These are phyloP conservation scores for Colletotrichum liriopes DNA, from an alignment of 2,329 filamentous ascomycete species.

Conservation along the genomic window DNA sequence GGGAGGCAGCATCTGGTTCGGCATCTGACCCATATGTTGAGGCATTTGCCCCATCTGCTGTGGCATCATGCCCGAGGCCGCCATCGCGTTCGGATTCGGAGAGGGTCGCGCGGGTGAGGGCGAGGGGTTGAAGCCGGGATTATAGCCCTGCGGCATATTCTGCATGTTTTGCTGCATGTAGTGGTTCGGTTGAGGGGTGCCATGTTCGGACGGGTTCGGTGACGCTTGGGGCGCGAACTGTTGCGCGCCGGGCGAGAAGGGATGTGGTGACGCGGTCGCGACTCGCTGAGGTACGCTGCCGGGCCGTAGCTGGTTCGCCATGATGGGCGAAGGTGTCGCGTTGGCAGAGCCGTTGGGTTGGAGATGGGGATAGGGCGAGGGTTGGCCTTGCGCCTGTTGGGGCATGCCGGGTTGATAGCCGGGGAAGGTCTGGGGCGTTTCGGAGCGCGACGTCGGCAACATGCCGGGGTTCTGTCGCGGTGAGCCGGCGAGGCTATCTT, in stretches of 20 bases:
- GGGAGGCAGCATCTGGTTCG: conserved; percentile 52
- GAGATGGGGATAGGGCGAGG: conserved; percentile 84
- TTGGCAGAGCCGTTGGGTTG: conserved; percentile 85
- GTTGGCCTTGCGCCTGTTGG: conserved; percentile 74
- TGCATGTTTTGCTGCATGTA: conserved; percentile 76
- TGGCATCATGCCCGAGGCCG: conserved; percentile 66
- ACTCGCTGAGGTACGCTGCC: conserved; percentile 84
- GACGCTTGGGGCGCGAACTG: conserved; percentile 82
- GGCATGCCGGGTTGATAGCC: conserved; percentile 79
- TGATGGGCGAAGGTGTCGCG: conserved; percentile 92
- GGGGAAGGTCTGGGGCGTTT: conserved; percentile 89
- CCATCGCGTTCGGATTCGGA: conserved; percentile 68
- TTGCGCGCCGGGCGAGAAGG: conserved; percentile 84
- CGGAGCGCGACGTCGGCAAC: conserved; percentile 87
- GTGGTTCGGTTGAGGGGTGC: conserved; percentile 81
- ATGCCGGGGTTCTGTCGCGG: conserved; percentile 83
- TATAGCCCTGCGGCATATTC: conserved; percentile 71
- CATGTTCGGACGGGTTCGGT: conserved; percentile 82
- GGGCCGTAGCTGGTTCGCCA: conserved; percentile 83
- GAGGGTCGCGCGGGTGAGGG: conserved; percentile 71
- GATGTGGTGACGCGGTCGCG: conserved; percentile 92
- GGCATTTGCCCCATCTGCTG: conserved; percentile 65
- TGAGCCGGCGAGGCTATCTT: conserved; percentile 88
- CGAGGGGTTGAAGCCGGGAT: conserved; percentile 71
- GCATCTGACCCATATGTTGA: conserved; percentile 54